Evolutionary conservation across 352 stramenopile genomes (phyloP).

Genomic region (Phytophthora fragariae): DNA sequence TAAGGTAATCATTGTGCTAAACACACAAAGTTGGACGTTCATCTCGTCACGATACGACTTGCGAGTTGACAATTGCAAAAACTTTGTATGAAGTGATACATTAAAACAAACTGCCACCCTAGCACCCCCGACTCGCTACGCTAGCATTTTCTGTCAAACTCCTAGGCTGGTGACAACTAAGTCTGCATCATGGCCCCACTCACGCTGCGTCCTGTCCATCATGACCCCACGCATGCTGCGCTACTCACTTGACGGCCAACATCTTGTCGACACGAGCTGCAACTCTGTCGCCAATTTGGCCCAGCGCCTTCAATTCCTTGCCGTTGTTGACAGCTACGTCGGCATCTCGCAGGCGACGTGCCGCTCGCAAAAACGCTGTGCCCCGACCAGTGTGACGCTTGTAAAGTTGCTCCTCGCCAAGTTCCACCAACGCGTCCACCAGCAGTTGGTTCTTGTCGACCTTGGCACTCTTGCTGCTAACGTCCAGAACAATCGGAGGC

Average conservation of each 20-base stretch:
- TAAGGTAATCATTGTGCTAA: no score
- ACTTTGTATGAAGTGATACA: conserved; percentile 6
- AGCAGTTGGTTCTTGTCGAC: conserved; percentile 66
- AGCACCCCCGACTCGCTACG: conserved; percentile 6
- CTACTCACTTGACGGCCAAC: conserved; percentile 32
- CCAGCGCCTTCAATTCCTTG: conserved; percentile 60
- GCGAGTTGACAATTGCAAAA: neutral
- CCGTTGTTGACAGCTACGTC: conserved; percentile 56
- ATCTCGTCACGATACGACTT: neutral
- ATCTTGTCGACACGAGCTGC: conserved; percentile 60
- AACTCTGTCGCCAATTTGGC: conserved; percentile 71
- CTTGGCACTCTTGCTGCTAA: conserved; percentile 48
- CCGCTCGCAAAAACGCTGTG: conserved; percentile 70
- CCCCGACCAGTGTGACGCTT: conserved; percentile 68
- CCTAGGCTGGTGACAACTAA: conserved; percentile 4
- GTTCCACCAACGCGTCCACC: conserved; percentile 69
- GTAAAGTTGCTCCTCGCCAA: conserved; percentile 59
- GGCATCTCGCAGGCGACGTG: conserved; percentile 56
- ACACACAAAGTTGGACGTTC: no score
- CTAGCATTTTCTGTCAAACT: neutral
- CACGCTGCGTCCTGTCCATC: neutral
- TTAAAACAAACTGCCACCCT: conserved; percentile 5
- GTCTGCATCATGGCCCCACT: neutral
- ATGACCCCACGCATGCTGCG: neutral
- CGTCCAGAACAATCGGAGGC: conserved; percentile 63